Evolutionary conservation across 306 rosid genomes (phyloP), one percentile per base, ranked within the genome.

Genomic region (Sindora glabra): DNA sequence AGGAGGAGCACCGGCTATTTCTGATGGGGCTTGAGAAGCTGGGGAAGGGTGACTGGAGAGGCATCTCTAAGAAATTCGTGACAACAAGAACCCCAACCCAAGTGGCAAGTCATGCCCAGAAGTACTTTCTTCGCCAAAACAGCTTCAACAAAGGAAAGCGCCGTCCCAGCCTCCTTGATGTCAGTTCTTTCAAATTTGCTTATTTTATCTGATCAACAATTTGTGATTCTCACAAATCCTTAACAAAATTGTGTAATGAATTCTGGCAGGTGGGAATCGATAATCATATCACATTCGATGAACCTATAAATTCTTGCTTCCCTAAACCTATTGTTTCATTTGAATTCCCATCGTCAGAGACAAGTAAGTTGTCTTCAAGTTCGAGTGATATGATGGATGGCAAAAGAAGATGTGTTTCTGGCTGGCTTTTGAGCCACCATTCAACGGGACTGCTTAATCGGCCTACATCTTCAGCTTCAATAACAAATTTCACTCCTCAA

Each of bases 1-100:
- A 83, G 71, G 97, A 85, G 41, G 97, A 91, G 64, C 96, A 91
- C 50, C 45, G 59, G 29, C 63, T 60, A 56, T 91, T 90, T 70
- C 84, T 90, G 5, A 19, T 69, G 32, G 97, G 97, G 68, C 86
- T 90, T 48, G 78, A 83, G 67, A 90, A 79, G 77, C 79, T 83
- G 10, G 97, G 97, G 22, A 85, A 80, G 71, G 95, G 97, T 10
- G 87, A 90, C 56, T 90, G 97, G 97, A 90, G 96, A 76, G 96
- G 78, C 32, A 87, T 90, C 69, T 83, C 97, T 5, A 77, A 59
- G 64, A 67, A 71, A 16, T 90, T 65, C 51, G 97, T 91, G 16
- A 91, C 77, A 10, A 73, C 95, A 21, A 91, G 86, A 83, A 85
- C 96, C 8, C 89, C 97, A 27, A 77, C 91, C 3, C 97, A 90